Evolutionary conservation across 306 rosid genomes (phyloP), one percentile per base, ranked within the genome.

Genomic region (Vachellia collinsii): DNA sequence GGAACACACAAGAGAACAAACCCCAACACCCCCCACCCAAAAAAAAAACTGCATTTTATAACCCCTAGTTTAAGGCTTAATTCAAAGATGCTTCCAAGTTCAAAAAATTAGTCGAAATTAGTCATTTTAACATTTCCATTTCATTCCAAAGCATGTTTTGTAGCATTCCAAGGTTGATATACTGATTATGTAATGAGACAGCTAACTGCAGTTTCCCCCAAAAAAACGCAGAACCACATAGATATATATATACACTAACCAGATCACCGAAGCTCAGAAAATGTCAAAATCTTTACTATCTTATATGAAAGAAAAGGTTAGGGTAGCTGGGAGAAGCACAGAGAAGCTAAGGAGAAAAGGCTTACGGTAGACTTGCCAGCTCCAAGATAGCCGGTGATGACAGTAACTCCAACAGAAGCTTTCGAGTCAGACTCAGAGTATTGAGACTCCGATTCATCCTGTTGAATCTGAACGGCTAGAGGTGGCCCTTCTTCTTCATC

Each of bases 381-480:
- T 83, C 99, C 98, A 12, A 95, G 96, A 75, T 93, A 95, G 54
- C 99, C 99, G 3, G 99, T 95, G 88, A 95, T 91, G 81, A 95
- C 94, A 47, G 97, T 95, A 11, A 95, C 97, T 38, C 98, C 97
- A 61, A 91, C 98, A 7, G 94, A 82, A 75, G 76, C 80, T n/a
- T 83, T 82, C 25, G 19, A 83, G 11, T 56, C 75, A 38, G 79
- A 44, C 38, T 12, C 47, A 47, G 77, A 20, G 61, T 75, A 70
- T 20, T 74, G 84, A 65, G 86, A 63, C 56, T 42, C 14, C 72
- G 87, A 76, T 47, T 71, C 83, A 34, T 70, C 34, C 78, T 39
- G 77, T 83, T 88, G 82, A 79, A 93, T 90, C 86, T 89, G 83
- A 74, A 95, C 88, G 0, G 99, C 97, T 25, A 93, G 92, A 43